Base-by-base conservation (phyloP, 2,329 filamentous ascomycete species). In the Hypoxylon sp. region DNA sequence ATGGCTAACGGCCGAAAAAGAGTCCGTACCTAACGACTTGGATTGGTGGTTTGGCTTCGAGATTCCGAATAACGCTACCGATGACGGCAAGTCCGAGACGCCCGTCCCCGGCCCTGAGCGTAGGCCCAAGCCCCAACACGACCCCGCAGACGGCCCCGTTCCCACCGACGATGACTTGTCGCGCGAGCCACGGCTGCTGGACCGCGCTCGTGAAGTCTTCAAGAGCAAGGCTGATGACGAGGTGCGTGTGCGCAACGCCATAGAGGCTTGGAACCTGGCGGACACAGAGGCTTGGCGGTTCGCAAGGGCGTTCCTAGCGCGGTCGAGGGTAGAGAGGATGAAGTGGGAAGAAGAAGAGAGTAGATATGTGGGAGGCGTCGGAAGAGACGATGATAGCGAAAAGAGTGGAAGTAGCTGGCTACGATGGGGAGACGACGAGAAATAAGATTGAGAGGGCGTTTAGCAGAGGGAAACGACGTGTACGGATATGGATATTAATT, bases 41-140 rank as follows among this genome's bases (percentile, higher is more conserved):
- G 90, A 94, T 73, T 98, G 93, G 93, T 86, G 90, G 69, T 92
- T 98, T 74, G 95, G 94, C 56, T 98, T 98, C 77, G 81, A 84
- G 13, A 84, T 97, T 8, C 92, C 94, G 1, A 82, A 83, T 48
- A 78, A 81, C 19, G 79, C 80, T 10, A 81, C 84, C 3, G 77
- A 83, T 41, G 80, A 82, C 26, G 84, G 82, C 48, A 84, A 85
- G 64, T 85, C 84, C 13, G 73, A 84, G 68, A 85, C 86, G 1
- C 85, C 87, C 0, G 83, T 86, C 5, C 84, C 86, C 0, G 84
- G 85, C 1, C 84, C 86, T 1, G 84, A 89, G 71, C 81, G 83
- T 46, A 79, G 83, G 58, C 84, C 84, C 59, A 80, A 83, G 58
- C 78, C 82, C n/a, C 76, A 79, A 44, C 80, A 80, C 65, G 79